Conservation (phyloP, 208 protist genomes). For the Trichomonas vaginalis region DNA sequence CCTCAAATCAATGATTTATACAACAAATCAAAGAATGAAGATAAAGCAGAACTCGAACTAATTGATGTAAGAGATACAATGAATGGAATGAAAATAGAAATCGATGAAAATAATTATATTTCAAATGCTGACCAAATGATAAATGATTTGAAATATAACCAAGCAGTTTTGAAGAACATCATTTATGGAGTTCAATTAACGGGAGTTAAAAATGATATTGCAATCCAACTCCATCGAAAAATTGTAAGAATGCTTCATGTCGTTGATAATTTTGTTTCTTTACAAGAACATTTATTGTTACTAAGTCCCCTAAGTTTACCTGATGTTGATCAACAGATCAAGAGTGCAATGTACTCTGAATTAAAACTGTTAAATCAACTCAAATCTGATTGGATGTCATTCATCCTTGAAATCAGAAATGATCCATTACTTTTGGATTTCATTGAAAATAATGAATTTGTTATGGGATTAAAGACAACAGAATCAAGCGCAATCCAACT, state of each 20-base stretch:
- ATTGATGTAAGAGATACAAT: not conserved
- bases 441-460: not conserved
- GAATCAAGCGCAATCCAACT: not conserved
- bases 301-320: not conserved
- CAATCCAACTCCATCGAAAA: not conserved
- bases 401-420: not conserved
- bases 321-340: not conserved
- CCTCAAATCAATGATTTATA: not conserved
- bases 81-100: not conserved
- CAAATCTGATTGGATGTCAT: not conserved
- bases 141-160: not conserved
- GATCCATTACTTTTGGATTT: not conserved
- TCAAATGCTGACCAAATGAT: not conserved
- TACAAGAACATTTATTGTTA: not conserved
- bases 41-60: not conserved
- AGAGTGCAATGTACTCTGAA: not conserved
- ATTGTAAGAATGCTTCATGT: not conserved
- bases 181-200: not conserved
- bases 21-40: not conserved
- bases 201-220: not conserved
- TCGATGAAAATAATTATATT: not conserved
- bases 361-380: not conserved
- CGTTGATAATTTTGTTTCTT: not conserved
- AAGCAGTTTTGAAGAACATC: not conserved
- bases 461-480: not conserved